Conservation (phyloP, 1,284 basidiomycete species). For the Ustilago sp. region DNA sequence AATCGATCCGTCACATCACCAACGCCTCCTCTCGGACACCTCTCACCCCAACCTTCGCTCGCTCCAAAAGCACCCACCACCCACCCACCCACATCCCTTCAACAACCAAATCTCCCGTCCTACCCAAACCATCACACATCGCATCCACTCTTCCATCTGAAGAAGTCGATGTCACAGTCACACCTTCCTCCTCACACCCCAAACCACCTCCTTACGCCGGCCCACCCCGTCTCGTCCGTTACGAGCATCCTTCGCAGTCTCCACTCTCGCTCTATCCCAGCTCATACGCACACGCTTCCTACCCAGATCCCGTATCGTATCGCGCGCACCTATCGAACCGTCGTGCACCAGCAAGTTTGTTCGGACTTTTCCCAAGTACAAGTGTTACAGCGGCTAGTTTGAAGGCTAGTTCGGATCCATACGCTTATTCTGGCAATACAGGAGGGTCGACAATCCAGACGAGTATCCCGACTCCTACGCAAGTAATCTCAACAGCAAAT, state of each 20-base stretch:
- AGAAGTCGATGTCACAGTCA: conserved; percentile 7
- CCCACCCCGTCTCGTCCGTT: conserved; percentile 48
- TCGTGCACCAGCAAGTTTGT: conserved; percentile 48
- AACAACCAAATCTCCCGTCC: conserved; percentile 39
- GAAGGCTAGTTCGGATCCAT: conserved; percentile 21
- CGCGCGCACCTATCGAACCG: conserved; percentile 43
- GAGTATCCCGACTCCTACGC: conserved; percentile 6
- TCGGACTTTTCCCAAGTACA: conserved; percentile 41
- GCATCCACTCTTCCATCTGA: conserved; percentile 34
- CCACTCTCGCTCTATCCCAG: conserved; percentile 34
- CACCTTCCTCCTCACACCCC: conserved; percentile 25
- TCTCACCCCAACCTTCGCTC: neutral
- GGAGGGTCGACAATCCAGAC: conserved; percentile 12
- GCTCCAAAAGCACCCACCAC: conserved; percentile 41
- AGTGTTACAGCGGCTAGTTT: conserved; percentile 42
- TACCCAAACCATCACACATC: conserved; percentile 46
- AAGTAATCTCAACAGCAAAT: neutral
- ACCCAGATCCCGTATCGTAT: conserved; percentile 35
- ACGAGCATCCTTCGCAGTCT: conserved; percentile 24
- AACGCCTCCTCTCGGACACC: neutral
- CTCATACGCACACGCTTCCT: conserved; percentile 46
- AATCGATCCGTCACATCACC: neutral
- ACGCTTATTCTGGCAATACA: conserved; percentile 16
- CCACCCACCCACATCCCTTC: conserved; percentile 18
- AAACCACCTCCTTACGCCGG: conserved; percentile 43